These are phyloP conservation scores for Acer saccharum DNA, from an alignment of 345 rosid genomes.

Conservation along the genomic window DNA sequence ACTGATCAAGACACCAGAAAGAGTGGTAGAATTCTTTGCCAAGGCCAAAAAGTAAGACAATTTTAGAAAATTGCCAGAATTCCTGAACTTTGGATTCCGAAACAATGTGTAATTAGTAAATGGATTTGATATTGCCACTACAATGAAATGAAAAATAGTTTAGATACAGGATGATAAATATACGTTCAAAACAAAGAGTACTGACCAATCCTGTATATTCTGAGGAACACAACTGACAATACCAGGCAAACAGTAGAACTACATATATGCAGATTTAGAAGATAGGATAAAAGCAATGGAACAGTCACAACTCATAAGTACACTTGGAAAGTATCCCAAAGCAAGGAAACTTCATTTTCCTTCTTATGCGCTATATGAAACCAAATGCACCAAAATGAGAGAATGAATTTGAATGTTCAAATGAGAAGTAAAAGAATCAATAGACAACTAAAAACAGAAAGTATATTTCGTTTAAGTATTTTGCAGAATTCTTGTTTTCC, in stretches of 20 bases:
- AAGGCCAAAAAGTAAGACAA: conserved; percentile 63
- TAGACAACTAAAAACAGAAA: background rate
- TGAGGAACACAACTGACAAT: background rate
- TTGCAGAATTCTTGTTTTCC: background rate
- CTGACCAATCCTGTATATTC: too few relatives aligned
- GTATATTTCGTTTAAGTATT: background rate
- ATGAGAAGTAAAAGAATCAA: background rate
- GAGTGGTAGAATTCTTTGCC: conserved; percentile 64
- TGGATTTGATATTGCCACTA: conserved; percentile 70
- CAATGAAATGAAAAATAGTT: conserved; percentile 23
- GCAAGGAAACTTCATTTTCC: background rate
- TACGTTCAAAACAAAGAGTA: background rate
- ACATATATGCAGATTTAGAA: background rate
- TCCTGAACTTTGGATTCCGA: conserved; percentile 60
- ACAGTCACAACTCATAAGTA: background rate
- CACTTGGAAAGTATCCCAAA: background rate
- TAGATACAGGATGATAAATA: background rate
- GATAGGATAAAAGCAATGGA: background rate
- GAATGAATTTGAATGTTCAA: background rate
- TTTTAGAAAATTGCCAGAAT: conserved; percentile 49
- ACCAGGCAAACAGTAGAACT: conserved; percentile 4
- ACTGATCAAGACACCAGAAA: conserved; percentile 75
- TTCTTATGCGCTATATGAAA: background rate
- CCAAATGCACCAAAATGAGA: background rate
- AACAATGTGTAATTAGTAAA: conserved; percentile 20